Percentiles rank a stretch among this genome's conserved stretches.
Evolutionary conservation across 768 basidiomycete species (phyloP).

Genomic region (Pleurotus tuoliensis): DNA sequence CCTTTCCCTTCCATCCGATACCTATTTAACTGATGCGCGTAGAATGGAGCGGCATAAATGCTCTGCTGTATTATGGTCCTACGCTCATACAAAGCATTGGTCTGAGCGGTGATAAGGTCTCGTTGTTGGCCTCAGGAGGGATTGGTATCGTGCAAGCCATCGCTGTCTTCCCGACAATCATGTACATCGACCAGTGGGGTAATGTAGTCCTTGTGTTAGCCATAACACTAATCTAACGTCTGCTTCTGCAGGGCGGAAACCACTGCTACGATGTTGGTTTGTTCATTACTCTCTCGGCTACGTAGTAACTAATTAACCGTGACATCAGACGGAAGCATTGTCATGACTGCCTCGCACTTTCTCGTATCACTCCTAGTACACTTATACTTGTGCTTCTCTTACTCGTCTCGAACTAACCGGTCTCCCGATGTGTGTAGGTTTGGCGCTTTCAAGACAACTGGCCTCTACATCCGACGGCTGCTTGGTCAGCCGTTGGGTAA

Average conservation of each 20-base stretch:
- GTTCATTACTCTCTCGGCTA: not conserved
- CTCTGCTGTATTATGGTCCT: conserved; percentile 79
- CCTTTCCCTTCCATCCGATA: not conserved
- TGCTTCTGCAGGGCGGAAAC: conserved; percentile 49
- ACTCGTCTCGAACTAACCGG: not conserved
- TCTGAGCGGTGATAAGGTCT: conserved; percentile 51
- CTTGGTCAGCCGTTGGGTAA: conserved; percentile 68
- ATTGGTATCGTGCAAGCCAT: conserved; percentile 77
- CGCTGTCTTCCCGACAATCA: conserved; percentile 70
- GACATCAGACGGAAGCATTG: conserved; percentile 48
- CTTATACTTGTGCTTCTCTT: conserved; percentile 21
- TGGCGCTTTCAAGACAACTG: conserved; percentile 50
- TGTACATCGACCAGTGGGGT: conserved; percentile 67
- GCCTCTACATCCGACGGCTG: conserved; percentile 51
- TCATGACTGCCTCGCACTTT: conserved; percentile 65
- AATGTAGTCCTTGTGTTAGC: not conserved
- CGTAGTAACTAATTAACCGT: too few species aligned
- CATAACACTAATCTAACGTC: not conserved
- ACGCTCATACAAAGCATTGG: conserved; percentile 65
- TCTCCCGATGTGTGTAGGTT: conserved; percentile 30
- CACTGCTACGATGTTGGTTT: conserved; percentile 47
- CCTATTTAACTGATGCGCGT: not conserved
- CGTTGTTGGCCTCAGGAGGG: conserved; percentile 70
- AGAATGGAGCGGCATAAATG: conserved; percentile 91
- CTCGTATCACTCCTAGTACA: conserved; percentile 60